Base-by-base conservation (phyloP, 306 rosid genomes). In the Erythrophleum fordii region DNA sequence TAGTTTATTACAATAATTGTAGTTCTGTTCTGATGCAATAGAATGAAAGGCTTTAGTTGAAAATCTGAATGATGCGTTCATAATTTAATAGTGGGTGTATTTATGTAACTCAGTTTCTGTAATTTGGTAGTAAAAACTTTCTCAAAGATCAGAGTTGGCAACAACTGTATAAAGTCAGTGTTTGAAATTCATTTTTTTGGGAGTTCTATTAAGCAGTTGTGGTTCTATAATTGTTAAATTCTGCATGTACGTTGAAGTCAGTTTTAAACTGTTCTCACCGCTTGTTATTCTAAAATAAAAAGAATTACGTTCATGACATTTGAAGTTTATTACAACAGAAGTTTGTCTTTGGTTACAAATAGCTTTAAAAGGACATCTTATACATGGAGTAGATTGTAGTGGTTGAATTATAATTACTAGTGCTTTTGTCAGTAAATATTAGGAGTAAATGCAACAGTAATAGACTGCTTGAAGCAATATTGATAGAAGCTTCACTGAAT, bases 71-170 rank as follows among this genome's bases (percentile, higher is more conserved):
- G 23, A 69, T 68, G 11, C 11, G 6, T 12, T 23, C 31, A 55
- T 67, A 49, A 69, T 73, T 77, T 59, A 11, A 35, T 62, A 41
- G 73, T 73, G 69, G 42, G 64, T 49, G 22, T 66, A 17, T 67
- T 58, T 60, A 18, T 73, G 34, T 12, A 58, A 66, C 4, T 60
- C 56, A 68, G 69, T 73, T 62, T 77, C 41, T 58, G 46, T 49
- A 49, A 42, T 58, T 60, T 81, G 14, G 13, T 49, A 22, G 20
- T 71, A 46, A 45, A 72, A 45, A 39, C 28, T 77, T 72, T 73
- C 48, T 59, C 53, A 0, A 41, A 68, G 73, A 73, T 67, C 45
- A 67, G 49, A 74, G 59, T 29, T 77, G n/a, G 7, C 31, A 18
- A 48, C 56, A 29, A 58, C 67, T 58, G 41, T 29, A 70, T 56